phyloP scores from a whole-genome alignment of 2,329 filamentous ascomycete species.

The Fusarium dlaminii region DNA sequence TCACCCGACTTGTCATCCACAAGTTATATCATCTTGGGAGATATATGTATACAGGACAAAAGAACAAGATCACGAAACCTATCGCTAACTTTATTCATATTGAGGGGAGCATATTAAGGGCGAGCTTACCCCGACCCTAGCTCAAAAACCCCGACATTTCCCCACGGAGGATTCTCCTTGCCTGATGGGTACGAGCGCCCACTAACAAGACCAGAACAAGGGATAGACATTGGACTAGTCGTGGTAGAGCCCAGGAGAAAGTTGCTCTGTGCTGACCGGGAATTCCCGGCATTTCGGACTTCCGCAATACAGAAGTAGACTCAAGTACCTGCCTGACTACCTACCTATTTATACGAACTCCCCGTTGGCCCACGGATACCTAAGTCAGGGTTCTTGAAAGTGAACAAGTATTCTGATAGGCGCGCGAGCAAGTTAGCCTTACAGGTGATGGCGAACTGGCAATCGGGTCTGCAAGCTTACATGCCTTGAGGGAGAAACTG shows the following conservation, averaged over 20 bases:
- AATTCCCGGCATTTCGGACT: conserved; percentile 23
- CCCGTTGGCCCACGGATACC: neutral
- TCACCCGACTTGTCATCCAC: neutral
- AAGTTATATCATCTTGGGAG: neutral
- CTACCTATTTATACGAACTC: neutral
- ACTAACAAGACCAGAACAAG: conserved; percentile 12
- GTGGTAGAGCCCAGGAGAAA: conserved; percentile 13
- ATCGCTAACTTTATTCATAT: neutral
- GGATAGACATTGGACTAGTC: conserved; percentile 5
- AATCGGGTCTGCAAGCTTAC: neutral
- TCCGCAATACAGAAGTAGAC: neutral
- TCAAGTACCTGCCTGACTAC: neutral
- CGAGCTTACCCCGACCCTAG: conserved; percentile 28
- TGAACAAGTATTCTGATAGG: conserved; percentile 25
- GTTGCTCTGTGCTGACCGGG: conserved; percentile 13
- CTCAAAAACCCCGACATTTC: conserved; percentile 35
- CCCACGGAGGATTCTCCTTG: conserved; percentile 24
- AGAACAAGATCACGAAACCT: conserved; percentile 4
- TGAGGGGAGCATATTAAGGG: conserved; percentile 4
- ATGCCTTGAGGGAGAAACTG: conserved; percentile 3
- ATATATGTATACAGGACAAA: conserved; percentile 3
- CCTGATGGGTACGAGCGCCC: conserved; percentile 1
- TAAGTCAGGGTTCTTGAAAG: neutral
- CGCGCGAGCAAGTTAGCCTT: conserved; percentile 18
- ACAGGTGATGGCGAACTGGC: neutral